A percentile compares a stretch with the other conserved stretches of the same genome.
Evolutionary conservation across 192 early-diverging fungal genomes (phyloP).

Genomic region (Backusella psychrophila): DNA sequence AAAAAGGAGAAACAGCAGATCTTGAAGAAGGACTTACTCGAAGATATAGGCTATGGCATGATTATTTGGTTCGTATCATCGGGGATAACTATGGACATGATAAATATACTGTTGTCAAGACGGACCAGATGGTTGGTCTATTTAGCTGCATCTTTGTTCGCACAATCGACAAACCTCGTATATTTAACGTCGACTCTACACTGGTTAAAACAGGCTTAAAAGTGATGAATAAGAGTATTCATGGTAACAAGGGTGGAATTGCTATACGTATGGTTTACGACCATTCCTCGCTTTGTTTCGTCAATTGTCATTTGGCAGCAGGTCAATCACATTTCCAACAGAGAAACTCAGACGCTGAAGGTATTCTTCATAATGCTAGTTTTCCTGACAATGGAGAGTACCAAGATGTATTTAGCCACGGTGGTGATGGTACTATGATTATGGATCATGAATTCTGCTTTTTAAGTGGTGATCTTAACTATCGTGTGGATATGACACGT

Average conservation of each 20-base stretch:
- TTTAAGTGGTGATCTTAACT: slow-evolving; percentile 94
- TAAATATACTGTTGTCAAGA: slow-evolving; percentile 64
- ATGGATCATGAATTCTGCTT: slow-evolving; percentile 76
- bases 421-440: slow-evolving; percentile 86
- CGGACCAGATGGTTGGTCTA: slow-evolving; percentile 86
- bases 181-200: slow-evolving; percentile 61
- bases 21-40: slow-evolving; percentile 58
- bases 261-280: slow-evolving; percentile 72
- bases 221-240: slow-evolving; percentile 64
- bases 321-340: slow-evolving; percentile 72
- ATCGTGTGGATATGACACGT: slow-evolving; percentile 76
- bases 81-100: slow-evolving; percentile 47
- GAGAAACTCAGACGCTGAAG: slow-evolving; percentile 72
- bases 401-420: slow-evolving; percentile 58
- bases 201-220: slow-evolving; percentile 88
- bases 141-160: slow-evolving; percentile 86
- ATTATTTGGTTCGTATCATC: slow-evolving; percentile 65
- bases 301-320: slow-evolving; percentile 85
- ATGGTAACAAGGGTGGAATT: slow-evolving; percentile 92
- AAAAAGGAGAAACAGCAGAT: slow-evolving; percentile 49
- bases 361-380: slow-evolving; percentile 55
- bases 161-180: slow-evolving; percentile 46
- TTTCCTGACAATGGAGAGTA: slow-evolving; percentile 31
- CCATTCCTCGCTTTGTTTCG: slow-evolving; percentile 80
- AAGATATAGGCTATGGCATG: slow-evolving; percentile 83